A percentile compares a stretch with the other conserved stretches of the same genome.
Conservation (phyloP, 1,284 basidiomycete genomes). For the Chalciporus sp. region DNA sequence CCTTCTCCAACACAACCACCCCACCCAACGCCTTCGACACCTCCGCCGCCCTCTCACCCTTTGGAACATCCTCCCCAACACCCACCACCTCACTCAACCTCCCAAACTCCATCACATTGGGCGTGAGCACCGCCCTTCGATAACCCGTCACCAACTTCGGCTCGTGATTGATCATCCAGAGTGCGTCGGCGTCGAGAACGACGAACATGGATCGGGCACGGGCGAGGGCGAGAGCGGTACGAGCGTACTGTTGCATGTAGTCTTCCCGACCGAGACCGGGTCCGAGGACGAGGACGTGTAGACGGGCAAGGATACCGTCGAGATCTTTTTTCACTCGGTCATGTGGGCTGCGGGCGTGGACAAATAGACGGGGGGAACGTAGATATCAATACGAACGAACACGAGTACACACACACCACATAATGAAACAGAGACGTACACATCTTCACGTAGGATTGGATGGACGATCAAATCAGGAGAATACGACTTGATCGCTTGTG, state of each 20-base stretch:
- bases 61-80: slow-evolving; percentile 51
- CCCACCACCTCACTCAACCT: slow-evolving; percentile 78
- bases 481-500: slow-evolving; percentile 93
- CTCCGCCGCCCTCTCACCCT: slow-evolving; percentile 53
- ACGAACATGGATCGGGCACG: slow-evolving; percentile 75
- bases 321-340: slow-evolving; percentile 61
- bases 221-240: slow-evolving; percentile 55
- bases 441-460: slow-evolving; percentile 75
- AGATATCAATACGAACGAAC: not conserved
- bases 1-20: slow-evolving; percentile 93
- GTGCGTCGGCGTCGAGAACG: slow-evolving; percentile 92
- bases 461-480: slow-evolving; percentile 97
- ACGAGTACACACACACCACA: not conserved
- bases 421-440: slow-evolving; percentile 33
- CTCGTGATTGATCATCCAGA: slow-evolving; percentile 80
- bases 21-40: slow-evolving; percentile 81
- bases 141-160: slow-evolving; percentile 79
- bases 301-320: slow-evolving; percentile 73
- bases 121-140: slow-evolving; percentile 82
- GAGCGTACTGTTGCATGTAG: slow-evolving; percentile 85
- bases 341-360: slow-evolving; percentile 38
- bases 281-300: slow-evolving; percentile 92
- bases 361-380: not conserved
- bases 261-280: slow-evolving; percentile 89
- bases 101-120: slow-evolving; percentile 94